Evolutionary conservation across 345 rosid genomes (phyloP), one percentile per base, ranked within the genome.

Genomic region (Euphorbia peplus): DNA sequence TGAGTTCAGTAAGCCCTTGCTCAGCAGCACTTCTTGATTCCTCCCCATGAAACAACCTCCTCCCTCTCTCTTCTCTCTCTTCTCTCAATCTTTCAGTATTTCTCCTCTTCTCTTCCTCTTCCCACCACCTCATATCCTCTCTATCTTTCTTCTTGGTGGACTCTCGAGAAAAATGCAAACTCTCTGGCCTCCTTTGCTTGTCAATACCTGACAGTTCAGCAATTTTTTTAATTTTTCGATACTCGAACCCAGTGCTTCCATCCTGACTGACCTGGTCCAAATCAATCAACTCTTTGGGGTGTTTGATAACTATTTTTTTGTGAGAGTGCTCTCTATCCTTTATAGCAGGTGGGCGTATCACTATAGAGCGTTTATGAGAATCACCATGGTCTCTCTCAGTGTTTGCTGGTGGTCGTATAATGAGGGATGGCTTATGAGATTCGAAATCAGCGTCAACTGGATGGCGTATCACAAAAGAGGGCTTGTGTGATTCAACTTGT

Each of bases 281-380:
- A 70, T 90, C 96, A 78, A 80, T 63, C 66, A 82, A 60, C 78
- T 91, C 95, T 77, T 87, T 95, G 2, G 96, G 83, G 44, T 84
- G 87, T 79, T 75, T 95, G 67, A 95, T 83, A 57, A 87, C 84
- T 35, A 95, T 83, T 82, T 90, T 91, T 79, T 89, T 91, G 75
- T 78, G 92, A 72, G 79, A 69, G 69, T 78, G 89, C 41, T 87
- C 93, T 78, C 83, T 86, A 64, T 87, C 93, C 59, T 73, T 81
- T 3, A 82, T 85, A 10, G 87, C 77, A 0, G 96, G 99, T 13
- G 96, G 99, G 44, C 88, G 83, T 78, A 95, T 91, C 71, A 91
- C 89, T 39, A 91, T 75, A 63, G 91, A 84, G 52, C 88, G 90
- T 79, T 83, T 90, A 75, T 82, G 86, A 77, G 83, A 71, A 75